These are phyloP conservation scores for Salvia hispanica DNA, from an alignment of 257 asterid genomes.

Conservation along the genomic window DNA sequence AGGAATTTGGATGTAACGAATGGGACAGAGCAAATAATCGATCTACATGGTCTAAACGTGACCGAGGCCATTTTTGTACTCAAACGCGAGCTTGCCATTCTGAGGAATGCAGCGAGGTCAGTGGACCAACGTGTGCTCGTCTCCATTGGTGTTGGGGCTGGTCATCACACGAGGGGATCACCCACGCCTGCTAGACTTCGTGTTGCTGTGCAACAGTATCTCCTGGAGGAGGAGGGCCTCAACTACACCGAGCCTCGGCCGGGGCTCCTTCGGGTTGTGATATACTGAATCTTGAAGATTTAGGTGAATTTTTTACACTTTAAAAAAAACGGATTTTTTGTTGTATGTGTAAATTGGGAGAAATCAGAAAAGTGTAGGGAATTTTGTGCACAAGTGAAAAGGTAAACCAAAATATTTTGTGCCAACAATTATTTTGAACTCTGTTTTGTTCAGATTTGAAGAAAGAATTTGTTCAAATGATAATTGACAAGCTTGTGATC, in stretches of 20 bases:
- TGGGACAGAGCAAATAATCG: conserved; percentile 77
- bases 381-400: background rate
- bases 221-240: conserved; percentile 80
- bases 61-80: conserved; percentile 77
- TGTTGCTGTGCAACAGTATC: conserved; percentile 70
- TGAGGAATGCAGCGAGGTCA: conserved; percentile 69
- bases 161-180: conserved; percentile 72
- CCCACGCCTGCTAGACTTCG: conserved; percentile 72
- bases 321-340: conserved; percentile 15
- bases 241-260: conserved; percentile 81
- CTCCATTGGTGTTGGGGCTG: conserved; percentile 75
- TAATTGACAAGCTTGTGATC: too few relatives aligned
- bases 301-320: conserved; percentile 33
- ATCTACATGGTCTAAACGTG: conserved; percentile 81
- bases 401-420: background rate
- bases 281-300: conserved; percentile 48
- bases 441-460: background rate
- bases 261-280: conserved; percentile 64
- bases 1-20: conserved; percentile 59
- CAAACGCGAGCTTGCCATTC: conserved; percentile 67
- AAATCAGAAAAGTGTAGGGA: conserved; percentile 35
- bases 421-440: background rate
- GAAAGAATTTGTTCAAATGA: background rate
- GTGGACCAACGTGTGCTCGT: conserved; percentile 64
- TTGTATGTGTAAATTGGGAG: conserved; percentile 57